Evolutionary conservation across 148 eudicot species (phyloP).

Genomic region (Camellia sinensis): DNA sequence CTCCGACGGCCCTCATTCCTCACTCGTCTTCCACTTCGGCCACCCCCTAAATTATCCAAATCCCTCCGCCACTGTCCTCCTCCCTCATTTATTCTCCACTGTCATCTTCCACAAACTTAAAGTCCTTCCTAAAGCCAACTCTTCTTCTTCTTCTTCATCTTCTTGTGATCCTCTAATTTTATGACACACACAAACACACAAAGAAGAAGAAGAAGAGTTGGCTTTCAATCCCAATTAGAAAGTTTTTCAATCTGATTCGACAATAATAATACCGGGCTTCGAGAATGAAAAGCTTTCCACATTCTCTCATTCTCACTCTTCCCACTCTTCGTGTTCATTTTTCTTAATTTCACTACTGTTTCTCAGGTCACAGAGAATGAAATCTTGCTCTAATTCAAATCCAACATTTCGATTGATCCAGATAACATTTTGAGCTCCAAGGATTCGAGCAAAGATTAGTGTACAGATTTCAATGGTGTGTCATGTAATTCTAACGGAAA

Average conservation of each 20-base stretch:
- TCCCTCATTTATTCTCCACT: no score
- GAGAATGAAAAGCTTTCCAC: constrained; percentile 46
- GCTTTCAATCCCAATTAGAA: neutral
- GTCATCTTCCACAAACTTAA: no score
- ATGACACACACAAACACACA: no score
- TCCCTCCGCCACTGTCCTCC: no score
- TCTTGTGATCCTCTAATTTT: no score
- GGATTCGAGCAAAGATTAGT: constrained; percentile 54
- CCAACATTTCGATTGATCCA: constrained; percentile 73
- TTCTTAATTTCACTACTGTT: constrained; percentile 38
- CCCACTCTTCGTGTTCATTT: constrained; percentile 2
- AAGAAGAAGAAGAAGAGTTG: no score
- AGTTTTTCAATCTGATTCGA: constrained; percentile 33
- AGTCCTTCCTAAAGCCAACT: no score
- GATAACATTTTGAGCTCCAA: constrained; percentile 56
- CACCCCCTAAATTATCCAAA: no score
- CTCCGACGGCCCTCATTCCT: no score
- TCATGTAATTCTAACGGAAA: constrained; percentile 65
- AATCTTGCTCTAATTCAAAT: constrained; percentile 82
- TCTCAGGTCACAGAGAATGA: constrained; percentile 56
- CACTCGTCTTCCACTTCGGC: no score
- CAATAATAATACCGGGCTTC: constrained; percentile 47
- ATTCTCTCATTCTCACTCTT: constrained; percentile 7
- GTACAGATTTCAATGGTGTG: constrained; percentile 63
- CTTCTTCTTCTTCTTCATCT: no score